A percentile compares a stretch with the other conserved stretches of the same genome.
These are phyloP conservation scores for Huntiella abstrusa DNA, from an alignment of 2,329 filamentous ascomycete species.

Conservation along the genomic window DNA sequence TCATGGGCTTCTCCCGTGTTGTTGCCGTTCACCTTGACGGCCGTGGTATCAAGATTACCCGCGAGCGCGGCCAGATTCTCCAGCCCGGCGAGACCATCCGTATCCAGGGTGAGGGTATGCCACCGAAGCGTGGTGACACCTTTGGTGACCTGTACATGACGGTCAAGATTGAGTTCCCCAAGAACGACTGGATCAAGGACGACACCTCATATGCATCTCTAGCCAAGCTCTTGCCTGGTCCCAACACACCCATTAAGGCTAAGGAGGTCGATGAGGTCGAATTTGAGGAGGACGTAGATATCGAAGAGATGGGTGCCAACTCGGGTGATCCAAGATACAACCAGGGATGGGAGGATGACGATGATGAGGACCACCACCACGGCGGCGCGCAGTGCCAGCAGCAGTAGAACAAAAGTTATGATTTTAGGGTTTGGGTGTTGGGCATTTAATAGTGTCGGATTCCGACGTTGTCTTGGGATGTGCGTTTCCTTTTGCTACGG, in stretches of 20 bases:
- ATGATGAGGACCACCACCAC: slow-evolving; percentile 45
- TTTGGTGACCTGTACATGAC: slow-evolving; percentile 78
- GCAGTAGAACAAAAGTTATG: slow-evolving; percentile 31
- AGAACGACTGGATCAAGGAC: slow-evolving; percentile 62
- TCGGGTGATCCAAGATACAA: slow-evolving; percentile 48
- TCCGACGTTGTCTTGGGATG: too few relatives aligned
- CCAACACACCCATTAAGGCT: slow-evolving; percentile 39
- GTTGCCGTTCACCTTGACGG: slow-evolving; percentile 88
- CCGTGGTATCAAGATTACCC: slow-evolving; percentile 64
- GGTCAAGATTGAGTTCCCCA: slow-evolving; percentile 74
- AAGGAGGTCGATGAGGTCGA: slow-evolving; percentile 74
- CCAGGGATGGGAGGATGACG: slow-evolving; percentile 52
- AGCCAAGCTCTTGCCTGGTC: slow-evolving; percentile 54
- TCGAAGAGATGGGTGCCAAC: slow-evolving; percentile 66
- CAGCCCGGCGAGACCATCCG: slow-evolving; percentile 72
- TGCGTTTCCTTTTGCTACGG: slow-evolving; percentile 2
- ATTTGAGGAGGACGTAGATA: slow-evolving; percentile 63
- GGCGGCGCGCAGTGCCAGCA: slow-evolving; percentile 46
- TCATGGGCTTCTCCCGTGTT: slow-evolving; percentile 77
- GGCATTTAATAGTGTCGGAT: neutral
- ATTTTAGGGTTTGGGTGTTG: slow-evolving; percentile 4
- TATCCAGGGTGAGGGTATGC: slow-evolving; percentile 84
- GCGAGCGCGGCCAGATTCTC: slow-evolving; percentile 65
- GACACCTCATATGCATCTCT: slow-evolving; percentile 53
- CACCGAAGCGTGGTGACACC: slow-evolving; percentile 62